These are phyloP conservation scores for Zostera marina DNA, from an alignment of 116 monocot species.

Conservation along the genomic window DNA sequence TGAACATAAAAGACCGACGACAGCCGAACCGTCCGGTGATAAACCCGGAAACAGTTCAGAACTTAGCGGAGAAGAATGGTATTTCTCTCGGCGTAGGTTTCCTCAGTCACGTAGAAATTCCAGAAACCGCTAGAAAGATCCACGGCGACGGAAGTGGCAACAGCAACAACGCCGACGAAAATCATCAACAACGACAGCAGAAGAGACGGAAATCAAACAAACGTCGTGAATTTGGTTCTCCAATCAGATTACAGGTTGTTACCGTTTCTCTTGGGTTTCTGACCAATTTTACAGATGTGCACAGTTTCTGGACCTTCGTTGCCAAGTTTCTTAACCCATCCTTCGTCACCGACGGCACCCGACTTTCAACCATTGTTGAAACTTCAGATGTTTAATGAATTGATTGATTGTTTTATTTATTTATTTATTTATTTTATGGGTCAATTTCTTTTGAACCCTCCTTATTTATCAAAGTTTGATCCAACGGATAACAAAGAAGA, in stretches of 20 bases:
- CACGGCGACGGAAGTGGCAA: constrained; percentile 1
- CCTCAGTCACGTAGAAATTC: constrained; percentile 58
- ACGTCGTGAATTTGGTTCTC: not conserved
- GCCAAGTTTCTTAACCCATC: constrained; percentile 77
- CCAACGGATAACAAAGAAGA: too few relatives aligned
- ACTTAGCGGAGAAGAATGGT: constrained; percentile 64
- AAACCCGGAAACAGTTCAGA: constrained; percentile 61
- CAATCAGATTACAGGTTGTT: constrained; percentile 54
- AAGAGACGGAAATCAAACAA: constrained; percentile 22
- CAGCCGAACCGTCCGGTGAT: constrained; percentile 24
- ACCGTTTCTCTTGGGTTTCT: constrained; percentile 95
- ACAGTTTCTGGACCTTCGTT: constrained; percentile 88
- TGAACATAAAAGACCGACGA: constrained; percentile 32
- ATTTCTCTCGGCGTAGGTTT: constrained; percentile 81
- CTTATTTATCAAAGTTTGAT: too few relatives aligned
- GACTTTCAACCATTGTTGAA: constrained; percentile 38
- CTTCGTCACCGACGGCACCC: constrained; percentile 31
- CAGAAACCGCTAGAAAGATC: constrained; percentile 31
- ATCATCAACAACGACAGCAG: constrained; percentile 15
- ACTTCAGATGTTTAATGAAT: constrained; percentile 7
- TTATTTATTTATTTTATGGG: too few relatives aligned
- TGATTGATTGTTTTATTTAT: too few relatives aligned
- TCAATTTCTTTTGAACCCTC: too few relatives aligned
- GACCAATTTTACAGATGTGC: constrained; percentile 89
- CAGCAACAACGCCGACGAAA: not conserved